phyloP scores from a whole-genome alignment of 1,284 basidiomycete genomes.

The Afroboletus lepidellus region DNA sequence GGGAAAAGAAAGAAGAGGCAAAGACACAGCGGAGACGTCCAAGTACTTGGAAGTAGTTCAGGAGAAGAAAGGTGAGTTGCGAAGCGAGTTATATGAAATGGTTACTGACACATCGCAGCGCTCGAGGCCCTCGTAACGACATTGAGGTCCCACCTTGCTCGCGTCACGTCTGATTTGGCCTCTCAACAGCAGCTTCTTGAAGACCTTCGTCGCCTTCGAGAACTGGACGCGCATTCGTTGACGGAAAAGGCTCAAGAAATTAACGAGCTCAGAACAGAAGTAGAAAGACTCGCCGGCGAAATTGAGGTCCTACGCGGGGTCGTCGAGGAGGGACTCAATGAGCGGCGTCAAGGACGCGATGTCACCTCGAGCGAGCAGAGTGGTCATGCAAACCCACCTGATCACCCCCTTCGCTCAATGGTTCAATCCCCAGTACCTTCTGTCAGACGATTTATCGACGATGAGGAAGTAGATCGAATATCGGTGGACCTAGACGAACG shows the following conservation, averaged over 20 bases:
- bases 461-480: conserved; percentile 35
- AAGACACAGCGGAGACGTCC: conserved; percentile 40
- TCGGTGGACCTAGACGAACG: conserved; percentile 36
- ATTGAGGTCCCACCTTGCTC: conserved; percentile 69
- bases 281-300: conserved; percentile 76
- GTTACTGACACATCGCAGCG: conserved; percentile 43
- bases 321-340: conserved; percentile 79
- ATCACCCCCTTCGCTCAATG: neutral
- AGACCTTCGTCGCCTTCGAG: conserved; percentile 63
- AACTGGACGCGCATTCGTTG: conserved; percentile 59
- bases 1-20: conserved; percentile 37
- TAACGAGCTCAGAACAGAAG: conserved; percentile 58
- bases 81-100: neutral
- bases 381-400: neutral
- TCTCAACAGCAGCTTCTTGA: conserved; percentile 65
- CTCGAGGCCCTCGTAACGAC: conserved; percentile 74
- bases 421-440: conserved; percentile 9
- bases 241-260: conserved; percentile 64
- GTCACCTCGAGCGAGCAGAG: conserved; percentile 10
- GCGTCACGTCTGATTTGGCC: conserved; percentile 75
- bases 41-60: conserved; percentile 73
- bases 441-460: conserved; percentile 27
- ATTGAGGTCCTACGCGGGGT: conserved; percentile 80
- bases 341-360: conserved; percentile 49
- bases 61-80: conserved; percentile 75